A percentile compares a stretch with the other conserved stretches of the same genome.
These are phyloP conservation scores for Ogataea ganodermae DNA, from an alignment of 805 yeast species.

Conservation along the genomic window DNA sequence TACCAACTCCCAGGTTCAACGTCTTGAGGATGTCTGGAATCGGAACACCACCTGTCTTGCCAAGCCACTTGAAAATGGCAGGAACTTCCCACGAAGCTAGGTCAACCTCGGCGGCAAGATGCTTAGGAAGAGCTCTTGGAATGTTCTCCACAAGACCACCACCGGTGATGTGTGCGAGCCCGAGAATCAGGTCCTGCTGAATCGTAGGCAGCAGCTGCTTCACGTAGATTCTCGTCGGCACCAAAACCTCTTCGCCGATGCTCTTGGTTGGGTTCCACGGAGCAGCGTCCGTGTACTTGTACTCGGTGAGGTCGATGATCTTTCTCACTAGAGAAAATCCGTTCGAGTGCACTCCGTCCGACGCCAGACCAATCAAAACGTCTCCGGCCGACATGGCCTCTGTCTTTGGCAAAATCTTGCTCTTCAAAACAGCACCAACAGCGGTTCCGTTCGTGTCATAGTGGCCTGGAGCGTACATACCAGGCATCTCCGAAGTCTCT, in stretches of 20 bases:
- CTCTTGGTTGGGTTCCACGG: slow-evolving; percentile 80
- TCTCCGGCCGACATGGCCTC: slow-evolving; percentile 75
- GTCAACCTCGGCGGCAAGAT: slow-evolving; percentile 80
- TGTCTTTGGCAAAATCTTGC: slow-evolving; percentile 69
- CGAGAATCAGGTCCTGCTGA: slow-evolving; percentile 67
- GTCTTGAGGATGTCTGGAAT: slow-evolving; percentile 82
- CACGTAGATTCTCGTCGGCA: slow-evolving; percentile 94
- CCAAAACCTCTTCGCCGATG: slow-evolving; percentile 81
- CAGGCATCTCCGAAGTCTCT: slow-evolving; percentile 99
- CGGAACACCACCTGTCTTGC: slow-evolving; percentile 89
- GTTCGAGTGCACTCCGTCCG: slow-evolving; percentile 95
- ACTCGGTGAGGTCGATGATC: slow-evolving; percentile 77
- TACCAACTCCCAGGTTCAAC: slow-evolving; percentile 94
- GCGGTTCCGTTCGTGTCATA: slow-evolving; percentile 99
- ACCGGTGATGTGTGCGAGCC: slow-evolving; percentile 96
- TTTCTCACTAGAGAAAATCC: slow-evolving; percentile 95
- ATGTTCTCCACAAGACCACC: slow-evolving; percentile 97
- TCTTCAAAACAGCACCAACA: slow-evolving; percentile 89
- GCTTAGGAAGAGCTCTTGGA: slow-evolving; percentile 88
- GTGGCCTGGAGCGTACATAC: slow-evolving; percentile 93
- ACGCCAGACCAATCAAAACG: slow-evolving; percentile 79
- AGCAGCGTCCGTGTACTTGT: slow-evolving; percentile 69
- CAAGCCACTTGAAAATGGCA: slow-evolving; percentile 91
- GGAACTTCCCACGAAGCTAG: slow-evolving; percentile 82
- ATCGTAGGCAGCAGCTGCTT: slow-evolving; percentile 81